Base-by-base conservation (phyloP, 441 rosid genomes). In the Mallotus repandus region DNA sequence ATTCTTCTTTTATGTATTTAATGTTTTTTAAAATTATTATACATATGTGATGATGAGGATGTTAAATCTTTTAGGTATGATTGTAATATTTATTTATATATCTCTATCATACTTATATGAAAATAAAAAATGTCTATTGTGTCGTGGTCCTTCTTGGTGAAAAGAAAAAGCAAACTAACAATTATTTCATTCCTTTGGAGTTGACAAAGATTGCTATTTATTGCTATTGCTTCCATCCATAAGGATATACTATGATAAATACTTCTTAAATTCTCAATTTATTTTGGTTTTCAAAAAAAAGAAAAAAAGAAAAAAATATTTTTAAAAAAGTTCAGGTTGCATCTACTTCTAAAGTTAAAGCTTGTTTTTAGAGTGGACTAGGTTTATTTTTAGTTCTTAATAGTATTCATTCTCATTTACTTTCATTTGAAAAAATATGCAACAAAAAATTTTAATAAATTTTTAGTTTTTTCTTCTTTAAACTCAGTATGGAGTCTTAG, bases 91-190 rank as follows among this genome's bases (percentile, higher is more conserved):
- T 25, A 22, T 12, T 48, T 50, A 13, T 50, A 12, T 50, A 50
- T 50, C 55, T 13, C 15, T 50, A 4, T 50, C 15, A 12, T 13
- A 29, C 15, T 35, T 61, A 15, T 61, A 29, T 7, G n/a, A 19
- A 35, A 63, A 22, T 14, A 41, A 63, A 13, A 15, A 4, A 22
- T 63, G 22, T 35, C 48, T 38, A n/a, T 63, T 61, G 5, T 41
- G 66, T 63, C 49, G 25, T 63, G 25, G 49, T 63, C 66, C 49
- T 63, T 38, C 49, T 63, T 38, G 58, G 58, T 16, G 58, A 54
- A 16, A 63, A 18, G 19, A 35, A 53, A 53, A 68, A 11, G 61
- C 49, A 15, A 68, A 68, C 71, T 53, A 35, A 4, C 61, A 54
- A 53, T 52, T 16, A 68, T 55, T 68, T 53, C 60, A 53, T 54